Evolutionary conservation across 129 eudicot species (phyloP).

Genomic region (Tagetes patula): DNA sequence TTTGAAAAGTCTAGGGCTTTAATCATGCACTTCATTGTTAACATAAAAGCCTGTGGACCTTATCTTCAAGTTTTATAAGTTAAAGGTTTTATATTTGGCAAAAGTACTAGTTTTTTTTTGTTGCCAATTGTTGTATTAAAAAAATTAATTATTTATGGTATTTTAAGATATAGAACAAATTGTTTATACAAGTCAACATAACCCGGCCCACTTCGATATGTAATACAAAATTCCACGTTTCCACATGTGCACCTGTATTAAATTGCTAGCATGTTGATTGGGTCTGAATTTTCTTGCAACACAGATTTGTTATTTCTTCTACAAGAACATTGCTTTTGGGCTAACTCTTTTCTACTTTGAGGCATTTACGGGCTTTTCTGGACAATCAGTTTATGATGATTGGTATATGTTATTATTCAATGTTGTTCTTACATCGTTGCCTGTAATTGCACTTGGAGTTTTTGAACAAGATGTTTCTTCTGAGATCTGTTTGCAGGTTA

Average conservation of each 20-base stretch:
- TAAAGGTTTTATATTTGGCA: neutral
- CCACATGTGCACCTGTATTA: neutral
- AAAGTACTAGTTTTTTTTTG: neutral
- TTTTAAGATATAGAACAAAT: neutral
- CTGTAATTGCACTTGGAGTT: conserved; percentile 93
- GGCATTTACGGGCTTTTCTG: conserved; percentile 20
- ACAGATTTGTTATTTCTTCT: conserved; percentile 95
- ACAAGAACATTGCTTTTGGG: conserved; percentile 82
- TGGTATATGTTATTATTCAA: conserved; percentile 18
- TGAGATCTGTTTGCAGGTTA: conserved; percentile 94
- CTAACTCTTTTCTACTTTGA: conserved; percentile 18
- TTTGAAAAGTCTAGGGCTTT: neutral
- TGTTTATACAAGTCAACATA: neutral
- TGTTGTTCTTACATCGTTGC: conserved; percentile 76
- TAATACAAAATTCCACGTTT: neutral
- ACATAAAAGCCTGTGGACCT: neutral
- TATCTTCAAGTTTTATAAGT: neutral
- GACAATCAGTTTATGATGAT: conserved; percentile 18
- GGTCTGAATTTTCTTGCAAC: conserved; percentile 2
- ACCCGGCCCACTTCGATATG: neutral
- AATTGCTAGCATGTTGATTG: conserved; percentile 5
- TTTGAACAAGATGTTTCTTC: conserved; percentile 97
- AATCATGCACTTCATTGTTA: neutral
- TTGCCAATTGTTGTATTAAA: neutral
- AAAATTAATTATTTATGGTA: neutral